Conservation (phyloP, 2,329 filamentous ascomycete genomes). For the Cladosporium sp. region DNA sequence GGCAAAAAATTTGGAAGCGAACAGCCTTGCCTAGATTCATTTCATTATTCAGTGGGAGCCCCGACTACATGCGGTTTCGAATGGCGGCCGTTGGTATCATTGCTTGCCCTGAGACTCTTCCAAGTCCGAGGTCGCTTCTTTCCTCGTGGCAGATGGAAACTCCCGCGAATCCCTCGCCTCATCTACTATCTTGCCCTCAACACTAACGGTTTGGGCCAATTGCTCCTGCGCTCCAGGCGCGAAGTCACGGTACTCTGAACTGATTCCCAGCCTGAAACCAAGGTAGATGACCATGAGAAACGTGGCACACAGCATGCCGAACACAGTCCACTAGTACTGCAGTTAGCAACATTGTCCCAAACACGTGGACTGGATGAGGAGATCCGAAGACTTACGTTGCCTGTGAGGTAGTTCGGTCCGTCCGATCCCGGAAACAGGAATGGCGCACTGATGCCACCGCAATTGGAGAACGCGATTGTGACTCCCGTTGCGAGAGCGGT, state of each 20-base stretch:
- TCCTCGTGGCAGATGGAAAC: neutral
- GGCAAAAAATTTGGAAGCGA: too few relatives aligned
- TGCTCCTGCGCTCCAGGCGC: conserved; percentile 10
- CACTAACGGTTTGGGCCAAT: conserved; percentile 9
- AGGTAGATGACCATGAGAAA: conserved; percentile 15
- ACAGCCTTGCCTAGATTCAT: too few relatives aligned
- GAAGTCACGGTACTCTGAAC: conserved; percentile 15
- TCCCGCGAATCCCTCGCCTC: conserved; percentile 9
- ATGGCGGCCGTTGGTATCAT: too few relatives aligned
- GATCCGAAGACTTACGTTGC: conserved; percentile 10
- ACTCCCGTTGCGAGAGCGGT: conserved; percentile 16
- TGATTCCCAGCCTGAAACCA: conserved; percentile 14
- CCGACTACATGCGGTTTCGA: too few relatives aligned
- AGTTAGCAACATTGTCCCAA: neutral
- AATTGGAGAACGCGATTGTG: conserved; percentile 16
- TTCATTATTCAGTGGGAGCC: too few relatives aligned
- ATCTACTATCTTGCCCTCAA: conserved; percentile 10
- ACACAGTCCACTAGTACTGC: conserved; percentile 14
- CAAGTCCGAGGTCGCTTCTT: conserved; percentile 11
- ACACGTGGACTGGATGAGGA: neutral
- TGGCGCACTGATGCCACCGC: conserved; percentile 16
- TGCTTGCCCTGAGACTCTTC: neutral
- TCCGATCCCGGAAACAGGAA: conserved; percentile 14
- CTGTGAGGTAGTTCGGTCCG: conserved; percentile 14
- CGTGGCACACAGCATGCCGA: conserved; percentile 13